phyloP scores from a whole-genome alignment of 352 stramenopile genomes.

The Pythium biforme region DNA sequence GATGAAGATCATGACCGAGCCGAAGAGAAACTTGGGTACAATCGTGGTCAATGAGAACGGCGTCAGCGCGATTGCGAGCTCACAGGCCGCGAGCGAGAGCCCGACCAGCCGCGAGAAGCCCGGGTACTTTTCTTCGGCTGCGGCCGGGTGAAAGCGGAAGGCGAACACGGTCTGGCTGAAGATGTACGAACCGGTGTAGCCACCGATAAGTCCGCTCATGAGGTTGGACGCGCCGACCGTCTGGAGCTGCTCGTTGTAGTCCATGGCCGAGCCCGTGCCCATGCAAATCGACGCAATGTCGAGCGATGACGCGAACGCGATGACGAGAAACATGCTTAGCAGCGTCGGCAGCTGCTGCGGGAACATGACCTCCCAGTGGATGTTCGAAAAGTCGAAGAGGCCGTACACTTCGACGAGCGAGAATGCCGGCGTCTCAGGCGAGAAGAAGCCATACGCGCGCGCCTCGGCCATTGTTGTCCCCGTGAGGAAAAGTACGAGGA shows the following conservation, averaged over 20 bases:
- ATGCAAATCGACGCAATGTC: conserved; percentile 95
- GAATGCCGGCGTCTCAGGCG: conserved; percentile 31
- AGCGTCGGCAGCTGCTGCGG: conserved; percentile 62
- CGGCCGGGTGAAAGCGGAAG: conserved; percentile 53
- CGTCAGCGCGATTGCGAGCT: conserved; percentile 62
- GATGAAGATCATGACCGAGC: conserved; percentile 96
- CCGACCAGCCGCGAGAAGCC: conserved; percentile 66
- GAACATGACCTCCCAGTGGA: conserved; percentile 80
- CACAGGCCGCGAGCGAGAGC: conserved; percentile 49
- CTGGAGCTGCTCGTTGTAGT: conserved; percentile 93
- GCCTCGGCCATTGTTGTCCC: conserved; percentile 85
- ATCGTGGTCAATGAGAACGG: conserved; percentile 90
- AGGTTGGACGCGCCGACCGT: conserved; percentile 94
- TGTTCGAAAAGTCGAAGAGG: conserved; percentile 68
- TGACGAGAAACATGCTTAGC: conserved; percentile 94
- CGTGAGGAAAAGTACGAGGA: conserved; percentile 69
- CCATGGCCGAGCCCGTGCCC: conserved; percentile 89
- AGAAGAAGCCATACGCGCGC: conserved; percentile 85
- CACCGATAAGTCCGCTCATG: conserved; percentile 81
- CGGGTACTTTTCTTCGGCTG: conserved; percentile 35
- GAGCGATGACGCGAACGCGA: conserved; percentile 92
- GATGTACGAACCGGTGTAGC: conserved; percentile 91
- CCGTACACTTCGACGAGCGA: conserved; percentile 46
- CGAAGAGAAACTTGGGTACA: conserved; percentile 97
- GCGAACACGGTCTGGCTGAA: conserved; percentile 94